These are phyloP conservation scores for Coemansia sp. DNA, from an alignment of 192 early-diverging fungal species.

Conservation along the genomic window DNA sequence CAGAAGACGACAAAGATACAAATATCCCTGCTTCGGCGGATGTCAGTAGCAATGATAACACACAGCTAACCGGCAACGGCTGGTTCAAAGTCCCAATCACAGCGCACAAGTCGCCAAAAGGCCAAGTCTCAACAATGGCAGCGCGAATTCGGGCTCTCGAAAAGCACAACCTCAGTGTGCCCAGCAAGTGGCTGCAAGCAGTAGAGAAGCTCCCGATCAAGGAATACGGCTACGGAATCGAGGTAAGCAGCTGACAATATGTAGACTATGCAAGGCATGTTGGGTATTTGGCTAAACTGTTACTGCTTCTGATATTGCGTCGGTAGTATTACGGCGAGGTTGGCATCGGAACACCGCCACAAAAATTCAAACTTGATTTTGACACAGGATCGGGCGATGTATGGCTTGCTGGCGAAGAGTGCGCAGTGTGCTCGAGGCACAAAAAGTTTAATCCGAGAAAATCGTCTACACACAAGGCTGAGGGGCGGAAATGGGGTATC, in stretches of 20 bases:
- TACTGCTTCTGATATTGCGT: conserved; percentile 1
- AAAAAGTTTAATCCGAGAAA: conserved; percentile 55
- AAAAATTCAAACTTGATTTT: conserved; percentile 68
- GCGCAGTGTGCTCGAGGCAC: conserved; percentile 49
- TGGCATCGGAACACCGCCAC: conserved; percentile 65
- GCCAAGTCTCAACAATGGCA: conserved; percentile 43
- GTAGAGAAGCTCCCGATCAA: conserved; percentile 46
- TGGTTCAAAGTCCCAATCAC: conserved; percentile 44
- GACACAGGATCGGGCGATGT: conserved; percentile 74
- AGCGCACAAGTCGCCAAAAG: conserved; percentile 31
- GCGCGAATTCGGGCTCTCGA: conserved; percentile 32
- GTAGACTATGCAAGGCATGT: not conserved
- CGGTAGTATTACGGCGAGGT: conserved; percentile 68
- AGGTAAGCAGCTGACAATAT: conserved; percentile 26
- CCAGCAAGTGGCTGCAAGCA: conserved; percentile 49
- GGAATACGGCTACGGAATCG: conserved; percentile 53
- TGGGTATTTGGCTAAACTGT: not conserved
- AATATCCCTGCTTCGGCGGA: not conserved
- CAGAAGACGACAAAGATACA: conserved; percentile 9
- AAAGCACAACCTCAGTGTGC: conserved; percentile 46
- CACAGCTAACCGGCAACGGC: conserved; percentile 12
- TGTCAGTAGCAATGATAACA: not conserved
- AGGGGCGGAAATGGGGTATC: conserved; percentile 62
- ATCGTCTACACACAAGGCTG: conserved; percentile 58
- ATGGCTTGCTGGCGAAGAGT: conserved; percentile 61